Evolutionary conservation across 1,284 basidiomycete genomes (phyloP).

Genomic region (Apiotrichum veenhuisii): DNA sequence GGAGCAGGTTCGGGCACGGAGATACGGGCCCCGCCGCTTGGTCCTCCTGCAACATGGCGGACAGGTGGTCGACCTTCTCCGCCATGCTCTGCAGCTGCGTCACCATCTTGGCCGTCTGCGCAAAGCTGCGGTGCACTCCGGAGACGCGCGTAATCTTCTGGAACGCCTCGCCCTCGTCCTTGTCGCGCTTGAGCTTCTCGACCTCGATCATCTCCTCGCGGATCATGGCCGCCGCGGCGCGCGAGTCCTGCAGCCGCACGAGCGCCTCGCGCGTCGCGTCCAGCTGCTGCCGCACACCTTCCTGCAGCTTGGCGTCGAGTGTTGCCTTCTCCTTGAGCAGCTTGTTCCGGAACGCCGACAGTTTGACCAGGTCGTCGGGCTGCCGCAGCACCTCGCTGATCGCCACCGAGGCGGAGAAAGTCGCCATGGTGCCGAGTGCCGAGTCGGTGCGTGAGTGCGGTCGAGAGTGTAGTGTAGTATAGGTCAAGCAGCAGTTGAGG

Average conservation of each 20-base stretch:
- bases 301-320: constrained; percentile 88
- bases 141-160: constrained; percentile 92
- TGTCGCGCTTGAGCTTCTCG: constrained; percentile 62
- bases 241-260: constrained; percentile 74
- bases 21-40: constrained; percentile 65
- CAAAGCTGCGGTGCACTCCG: constrained; percentile 90
- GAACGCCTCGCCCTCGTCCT: constrained; percentile 56
- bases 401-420: constrained; percentile 35
- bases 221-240: constrained; percentile 76
- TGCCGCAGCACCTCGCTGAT: constrained; percentile 72
- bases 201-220: constrained; percentile 89
- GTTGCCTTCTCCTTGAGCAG: constrained; percentile 93
- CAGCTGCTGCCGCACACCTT: constrained; percentile 89
- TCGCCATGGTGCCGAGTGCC: constrained; percentile 24
- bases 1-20: constrained; percentile 78
- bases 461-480: neutral
- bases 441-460: neutral
- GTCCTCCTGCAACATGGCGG: constrained; percentile 72
- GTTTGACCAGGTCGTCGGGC: constrained; percentile 89
- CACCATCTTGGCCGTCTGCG: constrained; percentile 92
- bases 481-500: no score
- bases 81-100: constrained; percentile 87
- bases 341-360: constrained; percentile 85
- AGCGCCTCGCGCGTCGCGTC: constrained; percentile 87
- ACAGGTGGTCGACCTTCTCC: constrained; percentile 71